Conservation (phyloP, 2,329 filamentous ascomycete species). For the Colletotrichum falcatum region DNA sequence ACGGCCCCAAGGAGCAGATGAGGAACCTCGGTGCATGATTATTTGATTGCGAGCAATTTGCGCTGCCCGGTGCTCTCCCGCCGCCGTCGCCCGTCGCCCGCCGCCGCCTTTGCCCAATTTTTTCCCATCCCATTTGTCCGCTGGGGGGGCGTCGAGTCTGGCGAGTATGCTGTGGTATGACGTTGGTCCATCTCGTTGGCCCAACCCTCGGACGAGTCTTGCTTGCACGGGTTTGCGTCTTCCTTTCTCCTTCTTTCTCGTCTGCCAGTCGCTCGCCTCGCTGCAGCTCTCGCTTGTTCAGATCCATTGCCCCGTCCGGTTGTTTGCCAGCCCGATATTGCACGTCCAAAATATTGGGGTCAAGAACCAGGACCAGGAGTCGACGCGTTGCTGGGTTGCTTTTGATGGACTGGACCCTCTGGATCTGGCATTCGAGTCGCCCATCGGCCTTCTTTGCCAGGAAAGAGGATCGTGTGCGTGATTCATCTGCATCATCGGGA, state of each 20-base stretch:
- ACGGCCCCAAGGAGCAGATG: conserved; percentile 4
- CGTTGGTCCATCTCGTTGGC: conserved; percentile 19
- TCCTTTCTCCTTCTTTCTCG: not conserved
- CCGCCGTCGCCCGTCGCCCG: no score
- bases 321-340: conserved; percentile 29
- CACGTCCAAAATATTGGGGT: conserved; percentile 7
- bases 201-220: not conserved
- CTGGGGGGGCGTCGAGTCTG: conserved; percentile 12
- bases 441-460: not conserved
- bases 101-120: conserved; percentile 20
- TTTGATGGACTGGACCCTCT: conserved; percentile 9
- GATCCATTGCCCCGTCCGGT: conserved; percentile 13
- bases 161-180: conserved; percentile 29
- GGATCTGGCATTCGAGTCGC: conserved; percentile 23
- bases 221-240: conserved; percentile 1
- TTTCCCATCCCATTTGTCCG: conserved; percentile 17
- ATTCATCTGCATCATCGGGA: conserved; percentile 10
- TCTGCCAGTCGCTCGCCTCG: conserved; percentile 13
- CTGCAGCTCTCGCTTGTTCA: not conserved
- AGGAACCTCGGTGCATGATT: conserved; percentile 11
- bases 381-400: conserved; percentile 1
- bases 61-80: conserved; percentile 15
- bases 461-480: conserved; percentile 16
- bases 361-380: conserved; percentile 16
- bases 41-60: conserved; percentile 35